A percentile compares a stretch with the other conserved stretches of the same genome.
These are phyloP conservation scores for Gigaspora rosea DNA, from an alignment of 192 early-diverging fungal genomes.

Conservation along the genomic window DNA sequence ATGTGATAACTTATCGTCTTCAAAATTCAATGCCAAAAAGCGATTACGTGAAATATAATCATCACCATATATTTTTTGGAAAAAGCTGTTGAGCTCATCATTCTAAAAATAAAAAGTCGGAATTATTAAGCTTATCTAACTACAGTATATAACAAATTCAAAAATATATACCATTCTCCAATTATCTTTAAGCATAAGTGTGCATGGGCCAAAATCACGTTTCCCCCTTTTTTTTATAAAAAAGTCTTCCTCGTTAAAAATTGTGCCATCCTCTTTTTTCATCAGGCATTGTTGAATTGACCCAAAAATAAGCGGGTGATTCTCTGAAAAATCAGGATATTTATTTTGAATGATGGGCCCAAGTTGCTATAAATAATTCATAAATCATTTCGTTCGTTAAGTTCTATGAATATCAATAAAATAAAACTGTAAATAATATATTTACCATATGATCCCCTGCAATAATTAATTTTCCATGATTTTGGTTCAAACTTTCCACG, in stretches of 20 bases:
- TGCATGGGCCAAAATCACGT: constrained; percentile 51
- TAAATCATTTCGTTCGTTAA: not conserved
- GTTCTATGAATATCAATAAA: too few relatives aligned
- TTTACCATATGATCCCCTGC: constrained; percentile 53
- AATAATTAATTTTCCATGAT: constrained; percentile 44
- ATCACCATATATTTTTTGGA: constrained; percentile 51
- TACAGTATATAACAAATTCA: not conserved
- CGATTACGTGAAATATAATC: constrained; percentile 36
- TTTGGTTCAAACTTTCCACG: constrained; percentile 43
- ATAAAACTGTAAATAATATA: not conserved
- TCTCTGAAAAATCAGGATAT: constrained; percentile 37
- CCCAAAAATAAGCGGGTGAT: constrained; percentile 44
- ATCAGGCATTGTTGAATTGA: constrained; percentile 57
- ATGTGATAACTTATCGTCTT: not conserved
- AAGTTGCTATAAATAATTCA: constrained; percentile 36
- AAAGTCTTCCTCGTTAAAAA: constrained; percentile 32
- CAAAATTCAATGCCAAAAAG: not conserved
- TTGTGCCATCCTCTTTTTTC: constrained; percentile 35
- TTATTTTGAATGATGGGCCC: constrained; percentile 52
- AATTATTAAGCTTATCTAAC: not conserved
- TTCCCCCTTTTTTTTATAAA: constrained; percentile 34
- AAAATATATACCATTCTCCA: constrained; percentile 48
- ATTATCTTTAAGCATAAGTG: constrained; percentile 53
- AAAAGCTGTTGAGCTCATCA: constrained; percentile 47
- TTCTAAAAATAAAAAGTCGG: constrained; percentile 37